Percentiles rank a stretch among this genome's conserved stretches.
Evolutionary conservation across 208 protist genomes (phyloP).

Genomic region (Phytomonas francai): DNA sequence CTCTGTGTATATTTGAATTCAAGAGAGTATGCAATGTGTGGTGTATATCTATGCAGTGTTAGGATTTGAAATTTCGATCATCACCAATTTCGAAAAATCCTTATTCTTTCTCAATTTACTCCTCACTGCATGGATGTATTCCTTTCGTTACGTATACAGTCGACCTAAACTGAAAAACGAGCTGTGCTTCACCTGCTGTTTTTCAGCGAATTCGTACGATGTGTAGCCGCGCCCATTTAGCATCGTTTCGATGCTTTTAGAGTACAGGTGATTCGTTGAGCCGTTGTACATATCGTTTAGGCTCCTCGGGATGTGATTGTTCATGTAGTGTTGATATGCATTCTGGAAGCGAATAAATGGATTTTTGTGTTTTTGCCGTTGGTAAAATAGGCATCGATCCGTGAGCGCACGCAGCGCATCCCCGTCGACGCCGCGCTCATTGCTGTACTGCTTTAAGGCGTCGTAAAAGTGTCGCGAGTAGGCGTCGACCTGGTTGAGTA

Average conservation of each 20-base stretch:
- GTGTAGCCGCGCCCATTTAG: constrained; percentile 86
- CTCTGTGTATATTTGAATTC: neutral
- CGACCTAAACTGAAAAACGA: constrained; percentile 71
- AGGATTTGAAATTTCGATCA: neutral
- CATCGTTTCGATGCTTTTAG: constrained; percentile 79
- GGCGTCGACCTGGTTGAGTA: constrained; percentile 81
- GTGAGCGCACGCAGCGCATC: constrained; percentile 81
- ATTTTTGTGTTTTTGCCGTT: constrained; percentile 73
- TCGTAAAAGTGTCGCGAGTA: constrained; percentile 84
- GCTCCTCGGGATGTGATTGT: constrained; percentile 36
- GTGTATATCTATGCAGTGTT: neutral
- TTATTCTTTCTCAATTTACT: neutral
- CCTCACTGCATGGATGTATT: neutral
- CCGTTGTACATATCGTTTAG: constrained; percentile 74
- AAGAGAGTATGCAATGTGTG: neutral
- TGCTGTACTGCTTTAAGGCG: constrained; percentile 80
- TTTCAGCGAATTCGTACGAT: constrained; percentile 82
- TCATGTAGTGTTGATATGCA: constrained; percentile 70
- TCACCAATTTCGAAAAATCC: neutral
- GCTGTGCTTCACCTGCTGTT: constrained; percentile 82
- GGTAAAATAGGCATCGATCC: constrained; percentile 78
- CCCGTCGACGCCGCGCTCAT: constrained; percentile 71
- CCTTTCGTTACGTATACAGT: constrained; percentile 59
- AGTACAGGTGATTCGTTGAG: constrained; percentile 79
- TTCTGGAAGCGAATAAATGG: constrained; percentile 74